Evolutionary conservation across 352 stramenopile genomes (phyloP), one percentile per base, ranked within the genome.

Genomic region (Globisporangium carolinianum): DNA sequence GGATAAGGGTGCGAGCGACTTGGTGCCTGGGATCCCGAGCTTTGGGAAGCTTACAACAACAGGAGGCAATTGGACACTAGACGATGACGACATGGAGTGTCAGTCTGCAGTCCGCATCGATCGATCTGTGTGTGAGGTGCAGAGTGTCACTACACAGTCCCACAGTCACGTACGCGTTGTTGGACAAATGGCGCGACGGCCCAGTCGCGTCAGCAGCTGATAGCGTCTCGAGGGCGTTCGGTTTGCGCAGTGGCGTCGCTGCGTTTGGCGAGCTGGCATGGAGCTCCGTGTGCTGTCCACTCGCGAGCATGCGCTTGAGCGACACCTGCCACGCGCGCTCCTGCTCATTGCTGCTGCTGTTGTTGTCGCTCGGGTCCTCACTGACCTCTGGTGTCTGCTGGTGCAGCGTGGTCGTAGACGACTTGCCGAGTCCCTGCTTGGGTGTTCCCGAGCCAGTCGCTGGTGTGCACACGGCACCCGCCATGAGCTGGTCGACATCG

Each of bases 271-370:
- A 32, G 24, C 24, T 38, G 3, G 12, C 47, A 39, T 53, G 5
- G 2, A 37, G 18, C 9, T 47, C 15, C 17, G 32, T 3, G 7
- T 60, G 55, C 41, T 76, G 69, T 0, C 76, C 76, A 47, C 75
- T 67, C 0, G 72, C 76, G 0, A 88, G 67, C 36, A 85, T 66
- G 49, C 79, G 73, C 58, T 85, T 88, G 2, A 90, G 60, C 0
- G 74, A 85, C 7, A 54, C 61, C 36, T 88, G 80, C 77, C 78
- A 90, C 15, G 77, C 58, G 24, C 75, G 70, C 35, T 67, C 65
- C 5, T 12, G 15, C 35, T 8, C n/a, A 32, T n/a, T 51, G 56
- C 8, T 50, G 15, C 11, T 47, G 24, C 2, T 39, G 15, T 12
- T 57, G 18, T 6, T 32, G 0, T 18, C 35, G 15, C 32, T 18